Percentiles rank a stretch among this genome's conserved stretches.
phyloP scores from a whole-genome alignment of 768 basidiomycete species.

The Podaxis carcinomalis region DNA sequence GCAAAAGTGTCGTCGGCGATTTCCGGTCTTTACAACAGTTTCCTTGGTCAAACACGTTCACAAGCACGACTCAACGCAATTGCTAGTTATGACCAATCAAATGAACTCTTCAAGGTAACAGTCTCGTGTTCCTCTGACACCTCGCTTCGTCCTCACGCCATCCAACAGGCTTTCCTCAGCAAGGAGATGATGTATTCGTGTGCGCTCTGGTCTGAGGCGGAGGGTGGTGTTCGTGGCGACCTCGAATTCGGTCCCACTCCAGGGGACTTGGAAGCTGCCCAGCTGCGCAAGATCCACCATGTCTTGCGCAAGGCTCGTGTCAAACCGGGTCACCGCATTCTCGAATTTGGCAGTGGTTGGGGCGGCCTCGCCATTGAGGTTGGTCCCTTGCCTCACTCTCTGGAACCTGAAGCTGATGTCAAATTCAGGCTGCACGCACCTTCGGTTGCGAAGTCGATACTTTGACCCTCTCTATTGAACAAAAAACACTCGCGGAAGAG shows the following conservation, averaged over 20 bases:
- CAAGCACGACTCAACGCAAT: constrained; percentile 77
- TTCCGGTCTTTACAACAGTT: constrained; percentile 63
- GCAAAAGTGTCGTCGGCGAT: constrained; percentile 53
- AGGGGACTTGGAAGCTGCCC: constrained; percentile 77
- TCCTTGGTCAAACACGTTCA: constrained; percentile 69
- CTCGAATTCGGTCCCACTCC: constrained; percentile 48
- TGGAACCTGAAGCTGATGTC: constrained; percentile 4
- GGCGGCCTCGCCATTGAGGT: constrained; percentile 88
- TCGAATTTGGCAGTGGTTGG: constrained; percentile 96
- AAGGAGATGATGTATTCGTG: constrained; percentile 96
- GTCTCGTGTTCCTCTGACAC: constrained; percentile 1
- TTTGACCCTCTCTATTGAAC: constrained; percentile 82
- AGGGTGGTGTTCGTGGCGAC: constrained; percentile 77
- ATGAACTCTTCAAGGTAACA: constrained; percentile 74
- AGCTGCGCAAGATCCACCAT: constrained; percentile 77
- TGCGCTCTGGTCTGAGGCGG: constrained; percentile 76
- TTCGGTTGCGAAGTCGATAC: constrained; percentile 87
- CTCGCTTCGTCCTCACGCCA: constrained; percentile 8
- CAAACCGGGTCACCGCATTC: constrained; percentile 71
- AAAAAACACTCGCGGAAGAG: constrained; percentile 84
- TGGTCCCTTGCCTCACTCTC: constrained; percentile 12
- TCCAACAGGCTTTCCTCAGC: constrained; percentile 65
- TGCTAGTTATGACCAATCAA: constrained; percentile 91
- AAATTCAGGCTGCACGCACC: constrained; percentile 54
- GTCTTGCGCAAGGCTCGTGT: constrained; percentile 78